These are phyloP conservation scores for Alternaria alternata DNA, from an alignment of 2,329 filamentous ascomycete species.

Conservation along the genomic window DNA sequence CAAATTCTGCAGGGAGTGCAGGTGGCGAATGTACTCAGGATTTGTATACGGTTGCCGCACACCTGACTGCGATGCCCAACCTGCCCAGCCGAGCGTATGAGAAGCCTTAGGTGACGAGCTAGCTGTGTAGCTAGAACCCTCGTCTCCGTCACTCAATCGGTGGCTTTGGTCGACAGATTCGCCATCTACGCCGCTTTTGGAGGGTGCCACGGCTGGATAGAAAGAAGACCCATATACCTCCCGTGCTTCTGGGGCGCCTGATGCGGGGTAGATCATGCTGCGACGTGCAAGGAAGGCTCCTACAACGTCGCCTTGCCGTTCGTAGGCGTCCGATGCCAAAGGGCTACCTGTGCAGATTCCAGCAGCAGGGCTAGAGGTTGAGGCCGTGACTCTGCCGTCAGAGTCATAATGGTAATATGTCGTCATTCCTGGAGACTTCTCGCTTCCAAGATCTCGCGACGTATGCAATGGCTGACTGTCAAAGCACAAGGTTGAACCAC, in stretches of 20 bases:
- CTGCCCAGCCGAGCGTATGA: neutral
- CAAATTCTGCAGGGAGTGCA: slow-evolving; percentile 23
- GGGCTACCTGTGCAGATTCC: neutral
- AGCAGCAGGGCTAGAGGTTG: neutral
- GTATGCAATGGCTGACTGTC: slow-evolving; percentile 1
- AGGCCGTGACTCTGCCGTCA: slow-evolving; percentile 4
- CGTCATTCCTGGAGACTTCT: slow-evolving; percentile 2
- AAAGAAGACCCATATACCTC: neutral
- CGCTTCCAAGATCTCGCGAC: neutral
- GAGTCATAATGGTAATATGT: slow-evolving; percentile 16
- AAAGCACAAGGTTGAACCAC: neutral
- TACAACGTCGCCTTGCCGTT: slow-evolving; percentile 14
- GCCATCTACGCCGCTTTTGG: neutral
- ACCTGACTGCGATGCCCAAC: neutral
- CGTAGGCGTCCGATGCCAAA: neutral
- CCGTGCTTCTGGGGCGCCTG: neutral
- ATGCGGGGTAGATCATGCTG: slow-evolving; percentile 1
- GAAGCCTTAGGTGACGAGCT: neutral
- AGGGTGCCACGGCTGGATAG: neutral
- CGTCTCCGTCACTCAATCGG: neutral
- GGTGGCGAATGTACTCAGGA: slow-evolving; percentile 30
- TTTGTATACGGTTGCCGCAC: slow-evolving; percentile 18
- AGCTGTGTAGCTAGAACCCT: neutral
- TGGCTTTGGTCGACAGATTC: neutral
- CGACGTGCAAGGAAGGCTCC: slow-evolving; percentile 21